Evolutionary conservation across 2,329 filamentous ascomycete genomes (phyloP).

Genomic region (Pseudogymnoascus sp.): DNA sequence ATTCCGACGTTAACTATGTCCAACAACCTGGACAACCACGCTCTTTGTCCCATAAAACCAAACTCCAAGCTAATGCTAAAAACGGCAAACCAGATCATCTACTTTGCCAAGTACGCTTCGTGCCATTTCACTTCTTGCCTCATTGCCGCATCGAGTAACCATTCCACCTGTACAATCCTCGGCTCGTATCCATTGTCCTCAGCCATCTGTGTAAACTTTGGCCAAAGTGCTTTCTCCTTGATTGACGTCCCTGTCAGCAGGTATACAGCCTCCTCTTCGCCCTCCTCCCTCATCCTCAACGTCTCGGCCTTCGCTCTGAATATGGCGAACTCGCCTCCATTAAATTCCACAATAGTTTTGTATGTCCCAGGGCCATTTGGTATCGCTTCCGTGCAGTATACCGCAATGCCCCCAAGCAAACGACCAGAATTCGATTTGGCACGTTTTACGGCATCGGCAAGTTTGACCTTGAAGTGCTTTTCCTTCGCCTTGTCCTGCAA

Average conservation of each 20-base stretch:
- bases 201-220: slow-evolving; percentile 72
- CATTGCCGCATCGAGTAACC: slow-evolving; percentile 87
- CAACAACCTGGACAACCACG: neutral
- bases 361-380: slow-evolving; percentile 78
- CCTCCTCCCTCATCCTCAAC: slow-evolving; percentile 47
- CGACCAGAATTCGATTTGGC: slow-evolving; percentile 70
- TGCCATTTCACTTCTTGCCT: slow-evolving; percentile 69
- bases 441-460: slow-evolving; percentile 60
- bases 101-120: slow-evolving; percentile 46
- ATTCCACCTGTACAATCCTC: slow-evolving; percentile 76
- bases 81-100: neutral
- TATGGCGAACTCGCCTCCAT: slow-evolving; percentile 74
- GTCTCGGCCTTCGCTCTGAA: slow-evolving; percentile 58
- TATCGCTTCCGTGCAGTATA: slow-evolving; percentile 79
- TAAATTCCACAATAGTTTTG: slow-evolving; percentile 76
- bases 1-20: neutral
- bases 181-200: slow-evolving; percentile 70
- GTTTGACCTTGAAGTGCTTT: slow-evolving; percentile 59
- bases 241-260: slow-evolving; percentile 63
- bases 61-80: slow-evolving; percentile 8
- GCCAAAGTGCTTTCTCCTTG: slow-evolving; percentile 70
- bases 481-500: slow-evolving; percentile 70
- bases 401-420: slow-evolving; percentile 65
- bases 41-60: neutral
- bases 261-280: slow-evolving; percentile 66